phyloP scores from a whole-genome alignment of 2,329 filamentous ascomycete species.

The Purpureocillium takamizusanense region DNA sequence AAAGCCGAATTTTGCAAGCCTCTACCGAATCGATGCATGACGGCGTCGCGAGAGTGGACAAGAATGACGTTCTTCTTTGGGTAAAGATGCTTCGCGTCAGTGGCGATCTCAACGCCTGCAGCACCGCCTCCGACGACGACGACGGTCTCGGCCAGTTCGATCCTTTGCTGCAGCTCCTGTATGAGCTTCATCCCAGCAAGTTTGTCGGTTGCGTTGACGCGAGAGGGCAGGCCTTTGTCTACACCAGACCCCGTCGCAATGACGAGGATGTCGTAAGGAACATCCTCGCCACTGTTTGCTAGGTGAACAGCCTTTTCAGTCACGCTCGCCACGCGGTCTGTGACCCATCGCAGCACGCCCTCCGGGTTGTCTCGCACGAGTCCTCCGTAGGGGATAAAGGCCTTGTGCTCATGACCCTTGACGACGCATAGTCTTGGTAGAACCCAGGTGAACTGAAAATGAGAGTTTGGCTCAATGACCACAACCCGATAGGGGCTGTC shows the following conservation, averaged over 20 bases:
- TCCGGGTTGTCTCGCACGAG: constrained; percentile 24
- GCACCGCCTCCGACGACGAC: constrained; percentile 51
- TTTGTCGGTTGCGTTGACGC: constrained; percentile 33
- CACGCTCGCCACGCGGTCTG: constrained; percentile 31
- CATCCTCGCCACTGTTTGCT: constrained; percentile 25
- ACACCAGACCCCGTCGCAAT: constrained; percentile 46
- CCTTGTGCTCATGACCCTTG: constrained; percentile 43
- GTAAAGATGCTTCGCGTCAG: constrained; percentile 47
- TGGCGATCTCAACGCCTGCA: constrained; percentile 52
- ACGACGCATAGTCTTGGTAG: constrained; percentile 51
- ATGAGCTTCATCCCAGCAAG: constrained; percentile 32
- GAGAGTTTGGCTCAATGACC: constrained; percentile 49
- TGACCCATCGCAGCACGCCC: constrained; percentile 28
- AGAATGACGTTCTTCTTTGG: constrained; percentile 47
- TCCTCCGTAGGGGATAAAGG: constrained; percentile 49
- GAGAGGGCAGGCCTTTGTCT: constrained; percentile 34
- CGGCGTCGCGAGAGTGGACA: constrained; percentile 43
- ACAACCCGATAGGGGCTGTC: constrained; percentile 39
- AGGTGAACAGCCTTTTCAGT: constrained; percentile 28
- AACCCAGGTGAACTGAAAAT: constrained; percentile 53
- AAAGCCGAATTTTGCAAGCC: constrained; percentile 28
- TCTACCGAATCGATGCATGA: constrained; percentile 44
- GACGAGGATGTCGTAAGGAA: constrained; percentile 45
- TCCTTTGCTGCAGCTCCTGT: constrained; percentile 32
- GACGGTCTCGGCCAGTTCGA: constrained; percentile 31